Conservation (phyloP, 2,329 filamentous ascomycete genomes). For the Plectosphaerella cucumerina region DNA sequence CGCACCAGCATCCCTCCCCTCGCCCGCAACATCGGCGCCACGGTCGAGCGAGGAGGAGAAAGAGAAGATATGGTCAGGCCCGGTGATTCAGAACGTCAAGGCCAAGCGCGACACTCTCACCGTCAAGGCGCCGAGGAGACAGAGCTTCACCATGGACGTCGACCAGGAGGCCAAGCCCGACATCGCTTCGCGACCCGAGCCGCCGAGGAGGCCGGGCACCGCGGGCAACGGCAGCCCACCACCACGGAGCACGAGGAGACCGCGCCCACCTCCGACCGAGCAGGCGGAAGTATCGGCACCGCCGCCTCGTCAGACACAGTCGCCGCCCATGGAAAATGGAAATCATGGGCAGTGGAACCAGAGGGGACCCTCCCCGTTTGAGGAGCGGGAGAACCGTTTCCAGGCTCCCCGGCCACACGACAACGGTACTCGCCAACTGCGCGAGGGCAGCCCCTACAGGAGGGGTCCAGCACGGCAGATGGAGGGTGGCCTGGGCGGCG, state of each 20-base stretch:
- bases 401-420: conserved; percentile 7
- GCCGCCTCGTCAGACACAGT: not conserved
- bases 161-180: conserved; percentile 18
- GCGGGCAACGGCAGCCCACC: conserved; percentile 3
- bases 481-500: not conserved
- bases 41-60: conserved; percentile 35
- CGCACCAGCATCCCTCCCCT: conserved; percentile 32
- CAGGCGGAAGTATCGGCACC: not conserved
- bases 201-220: not conserved
- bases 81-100: conserved; percentile 42
- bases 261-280: conserved; percentile 5
- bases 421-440: conserved; percentile 5
- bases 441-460: not conserved
- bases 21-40: conserved; percentile 35
- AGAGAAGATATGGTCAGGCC: conserved; percentile 28
- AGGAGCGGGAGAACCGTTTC: not conserved
- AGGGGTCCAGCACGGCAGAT: not conserved
- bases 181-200: not conserved
- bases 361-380: not conserved
- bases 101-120: conserved; percentile 49
- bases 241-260: conserved; percentile 10
- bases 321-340: not conserved
- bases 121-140: conserved; percentile 37
- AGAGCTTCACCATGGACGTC: conserved; percentile 45
- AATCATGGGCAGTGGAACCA: not conserved